Conservation (phyloP, 805 yeast genomes). For the Saturnispora dispora region DNA sequence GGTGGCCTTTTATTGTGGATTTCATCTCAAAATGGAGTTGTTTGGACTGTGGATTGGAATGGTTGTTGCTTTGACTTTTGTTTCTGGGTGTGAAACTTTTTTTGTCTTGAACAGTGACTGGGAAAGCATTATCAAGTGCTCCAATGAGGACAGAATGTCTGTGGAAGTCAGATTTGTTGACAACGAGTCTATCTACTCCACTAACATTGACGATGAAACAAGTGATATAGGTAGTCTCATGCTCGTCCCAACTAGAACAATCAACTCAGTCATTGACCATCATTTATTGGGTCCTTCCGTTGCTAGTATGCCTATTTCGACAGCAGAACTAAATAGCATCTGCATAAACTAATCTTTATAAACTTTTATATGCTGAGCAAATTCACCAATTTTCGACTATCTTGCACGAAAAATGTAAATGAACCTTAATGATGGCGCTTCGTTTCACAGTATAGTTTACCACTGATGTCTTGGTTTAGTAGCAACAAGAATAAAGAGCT, state of each 20-base stretch:
- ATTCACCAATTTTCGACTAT: not conserved
- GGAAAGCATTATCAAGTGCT: conserved; percentile 24
- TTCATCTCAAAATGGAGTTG: conserved; percentile 39
- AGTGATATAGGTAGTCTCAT: conserved; percentile 5
- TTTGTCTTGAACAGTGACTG: conserved; percentile 25
- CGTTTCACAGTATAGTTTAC: not conserved
- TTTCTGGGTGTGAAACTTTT: conserved; percentile 36
- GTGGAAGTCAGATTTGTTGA: conserved; percentile 10
- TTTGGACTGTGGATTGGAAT: conserved; percentile 61
- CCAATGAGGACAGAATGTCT: conserved; percentile 21
- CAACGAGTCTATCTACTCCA: not conserved
- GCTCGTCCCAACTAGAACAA: conserved; percentile 13
- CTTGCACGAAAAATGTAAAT: not conserved
- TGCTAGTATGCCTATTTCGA: not conserved
- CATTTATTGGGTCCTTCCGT: conserved; percentile 22
- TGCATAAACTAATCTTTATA: not conserved
- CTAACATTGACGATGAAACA: not conserved
- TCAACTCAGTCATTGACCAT: conserved; percentile 21
- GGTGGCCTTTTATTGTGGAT: conserved; percentile 44
- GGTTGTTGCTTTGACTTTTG: conserved; percentile 41
- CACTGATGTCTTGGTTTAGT: conserved; percentile 46
- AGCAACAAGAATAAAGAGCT: conserved; percentile 30
- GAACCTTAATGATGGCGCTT: not conserved
- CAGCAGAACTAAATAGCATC: not conserved
- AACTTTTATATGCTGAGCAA: not conserved